Conservation (phyloP, 306 rosid genomes). For the Medicago arabica region DNA sequence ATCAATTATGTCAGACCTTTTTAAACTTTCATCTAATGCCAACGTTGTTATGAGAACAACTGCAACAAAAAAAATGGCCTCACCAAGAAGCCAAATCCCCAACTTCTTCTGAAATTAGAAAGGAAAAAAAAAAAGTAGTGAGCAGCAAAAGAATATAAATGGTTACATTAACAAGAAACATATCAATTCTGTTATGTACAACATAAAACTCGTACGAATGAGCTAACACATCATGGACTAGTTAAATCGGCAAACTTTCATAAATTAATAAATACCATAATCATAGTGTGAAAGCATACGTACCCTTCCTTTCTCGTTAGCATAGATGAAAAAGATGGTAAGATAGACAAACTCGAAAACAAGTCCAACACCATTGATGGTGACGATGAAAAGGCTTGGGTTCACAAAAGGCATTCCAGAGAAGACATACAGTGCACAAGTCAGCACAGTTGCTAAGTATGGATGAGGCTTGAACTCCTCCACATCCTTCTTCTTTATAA, state of each 20-base stretch:
- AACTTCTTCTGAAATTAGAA: conserved; percentile 53
- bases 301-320: conserved; percentile 60
- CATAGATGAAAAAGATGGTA: conserved; percentile 49
- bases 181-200: too few relatives aligned
- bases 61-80: conserved; percentile 46
- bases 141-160: background rate
- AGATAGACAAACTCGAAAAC: conserved; percentile 59
- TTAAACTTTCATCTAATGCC: conserved; percentile 33
- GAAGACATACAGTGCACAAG: conserved; percentile 74
- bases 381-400: conserved; percentile 65
- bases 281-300: background rate
- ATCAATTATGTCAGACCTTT: conserved; percentile 57
- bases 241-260: too few relatives aligned
- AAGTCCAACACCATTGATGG: conserved; percentile 70
- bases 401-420: conserved; percentile 83
- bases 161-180: background rate
- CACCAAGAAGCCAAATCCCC: background rate
- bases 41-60: conserved; percentile 50
- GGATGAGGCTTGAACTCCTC: conserved; percentile 72
- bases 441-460: conserved; percentile 63
- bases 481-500: conserved; percentile 63
- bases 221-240: background rate
- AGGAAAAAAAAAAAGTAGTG: background rate
- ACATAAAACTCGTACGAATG: too few relatives aligned
- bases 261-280: too few relatives aligned